Base-by-base conservation (phyloP, 345 rosid genomes). In the Reutealis trisperma region DNA sequence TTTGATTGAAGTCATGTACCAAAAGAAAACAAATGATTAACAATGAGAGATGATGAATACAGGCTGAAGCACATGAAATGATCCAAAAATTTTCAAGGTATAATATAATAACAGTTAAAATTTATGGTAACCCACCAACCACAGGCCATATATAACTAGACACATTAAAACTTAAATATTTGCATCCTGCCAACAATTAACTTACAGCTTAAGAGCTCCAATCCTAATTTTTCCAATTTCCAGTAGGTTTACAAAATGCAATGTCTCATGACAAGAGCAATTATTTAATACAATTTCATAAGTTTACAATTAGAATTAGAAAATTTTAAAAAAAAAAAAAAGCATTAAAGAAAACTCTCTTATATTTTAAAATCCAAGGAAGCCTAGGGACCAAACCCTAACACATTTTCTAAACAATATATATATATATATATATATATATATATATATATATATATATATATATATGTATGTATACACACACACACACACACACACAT, bases 1-100 rank as follows among this genome's bases (percentile, higher is more conserved):
- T 59, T 79, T 4, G 78, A 58, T 70, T 58, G 49, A 71, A 25
- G 66, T 42, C 67, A 74, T 8, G 27, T 62, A 22, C 71, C 57
- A 18, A 62, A 71, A 72, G 42, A 41, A 13, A 58, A 62, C 24
- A 55, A 24, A 70, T 37, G 21, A 62, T 52, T 57, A 68, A 63
- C 42, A 63, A 42, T 25, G 73, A 49, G 51, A 18, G 25, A 6
- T 8, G 24, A 44, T 18, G 44, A 65, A 41, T 25, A 19, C 1
- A 66, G 10, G 24, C 49, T 44, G 42, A 24, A 11, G 57, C 75
- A 75, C 6, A 41, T 15, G 8, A 37, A 64, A 49, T 27, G 2
- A 63, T 57, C 4, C 7, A 32, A 65, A 19, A 65, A 41, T 37
- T 65, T n/a, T 41, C 37, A 41, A 32, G 47, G 68, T 22, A 19